Percentiles rank a stretch among this genome's conserved stretches.
phyloP scores from a whole-genome alignment of 2,329 filamentous ascomycete genomes.

The Westerdykella sp. region DNA sequence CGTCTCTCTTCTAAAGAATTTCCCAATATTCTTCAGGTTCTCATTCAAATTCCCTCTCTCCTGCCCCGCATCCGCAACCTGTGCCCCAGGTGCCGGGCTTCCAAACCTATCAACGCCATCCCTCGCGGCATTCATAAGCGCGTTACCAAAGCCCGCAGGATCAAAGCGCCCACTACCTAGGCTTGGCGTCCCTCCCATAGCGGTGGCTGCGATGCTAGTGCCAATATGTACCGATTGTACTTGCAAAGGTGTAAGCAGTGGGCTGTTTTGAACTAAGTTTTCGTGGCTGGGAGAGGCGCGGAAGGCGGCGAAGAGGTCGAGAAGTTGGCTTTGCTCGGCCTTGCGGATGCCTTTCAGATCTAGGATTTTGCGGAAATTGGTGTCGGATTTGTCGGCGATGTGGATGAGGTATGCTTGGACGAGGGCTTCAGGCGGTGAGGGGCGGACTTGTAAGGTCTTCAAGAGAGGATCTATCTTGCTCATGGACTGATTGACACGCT shows the following conservation, averaged over 20 bases:
- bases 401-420: constrained; percentile 98
- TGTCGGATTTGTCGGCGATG: constrained; percentile 85
- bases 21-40: constrained; percentile 91
- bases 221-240: constrained; percentile 37
- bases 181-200: constrained; percentile 36
- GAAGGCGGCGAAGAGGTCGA: constrained; percentile 89
- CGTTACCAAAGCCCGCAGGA: constrained; percentile 74
- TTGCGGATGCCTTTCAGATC: constrained; percentile 88
- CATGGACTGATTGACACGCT: constrained; percentile 79
- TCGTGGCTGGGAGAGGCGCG: constrained; percentile 60
- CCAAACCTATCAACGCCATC: constrained; percentile 77
- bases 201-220: constrained; percentile 36
- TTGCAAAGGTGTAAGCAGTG: constrained; percentile 34
- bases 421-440: constrained; percentile 83
- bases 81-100: constrained; percentile 40
- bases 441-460: constrained; percentile 91
- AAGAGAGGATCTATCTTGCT: constrained; percentile 84
- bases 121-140: constrained; percentile 77
- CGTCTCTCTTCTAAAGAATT: constrained; percentile 88
- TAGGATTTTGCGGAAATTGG: constrained; percentile 92
- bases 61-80: constrained; percentile 20
- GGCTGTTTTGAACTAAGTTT: constrained; percentile 47
- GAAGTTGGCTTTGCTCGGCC: constrained; percentile 70
- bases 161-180: constrained; percentile 57
- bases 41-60: constrained; percentile 73